Evolutionary conservation across 257 asterid genomes (phyloP).

Genomic region (Scutellaria baicalensis): DNA sequence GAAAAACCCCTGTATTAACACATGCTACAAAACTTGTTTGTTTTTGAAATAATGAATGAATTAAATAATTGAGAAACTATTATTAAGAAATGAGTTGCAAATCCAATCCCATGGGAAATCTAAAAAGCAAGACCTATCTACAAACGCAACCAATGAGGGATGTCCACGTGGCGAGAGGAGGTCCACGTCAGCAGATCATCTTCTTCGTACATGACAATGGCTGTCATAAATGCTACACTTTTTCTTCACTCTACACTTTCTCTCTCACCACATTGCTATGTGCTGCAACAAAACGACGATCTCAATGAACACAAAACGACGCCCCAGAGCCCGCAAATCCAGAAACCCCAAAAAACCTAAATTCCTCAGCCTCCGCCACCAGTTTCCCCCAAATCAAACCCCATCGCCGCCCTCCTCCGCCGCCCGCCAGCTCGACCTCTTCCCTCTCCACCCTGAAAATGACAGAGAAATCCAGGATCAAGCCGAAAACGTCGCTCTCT

Average conservation of each 20-base stretch:
- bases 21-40: too few species aligned
- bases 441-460: slow-evolving; percentile 49
- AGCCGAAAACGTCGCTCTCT: slow-evolving; percentile 56
- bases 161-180: slow-evolving; percentile 35
- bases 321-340: slow-evolving; percentile 19
- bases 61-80: too few species aligned
- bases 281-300: slow-evolving; percentile 4
- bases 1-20: too few species aligned
- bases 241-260: not conserved
- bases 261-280: not conserved
- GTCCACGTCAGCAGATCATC: slow-evolving; percentile 25
- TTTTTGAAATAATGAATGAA: too few species aligned
- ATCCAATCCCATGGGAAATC: slow-evolving; percentile 41
- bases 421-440: slow-evolving; percentile 31
- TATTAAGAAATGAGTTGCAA: not conserved
- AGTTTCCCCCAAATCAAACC: slow-evolving; percentile 37
- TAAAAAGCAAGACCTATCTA: slow-evolving; percentile 35
- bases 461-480: slow-evolving; percentile 47
- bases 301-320: slow-evolving; percentile 31
- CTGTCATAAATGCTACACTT: not conserved
- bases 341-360: slow-evolving; percentile 50
- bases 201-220: slow-evolving; percentile 11
- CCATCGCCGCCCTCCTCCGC: not conserved
- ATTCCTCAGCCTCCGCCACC: slow-evolving; percentile 71
- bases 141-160: slow-evolving; percentile 21